phyloP scores from a whole-genome alignment of 1,139 yeast species.

The Candida pseudoviswanathii region DNA sequence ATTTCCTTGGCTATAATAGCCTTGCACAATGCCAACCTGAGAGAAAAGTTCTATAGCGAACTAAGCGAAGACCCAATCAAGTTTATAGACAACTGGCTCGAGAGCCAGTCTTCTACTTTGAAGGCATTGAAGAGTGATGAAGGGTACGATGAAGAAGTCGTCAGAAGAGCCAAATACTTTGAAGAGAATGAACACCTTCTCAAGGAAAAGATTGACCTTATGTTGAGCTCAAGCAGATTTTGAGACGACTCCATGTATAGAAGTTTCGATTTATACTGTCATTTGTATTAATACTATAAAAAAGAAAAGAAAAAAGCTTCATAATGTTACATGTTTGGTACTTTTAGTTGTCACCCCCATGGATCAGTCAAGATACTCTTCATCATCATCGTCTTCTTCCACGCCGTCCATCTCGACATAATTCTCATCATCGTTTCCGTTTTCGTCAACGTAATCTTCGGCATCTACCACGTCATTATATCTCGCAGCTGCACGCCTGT shows the following conservation, averaged over 20 bases:
- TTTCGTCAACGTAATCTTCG: slow-evolving; percentile 17
- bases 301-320: neutral
- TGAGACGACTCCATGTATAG: slow-evolving; percentile 8
- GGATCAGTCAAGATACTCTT: slow-evolving; percentile 10
- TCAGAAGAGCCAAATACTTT: slow-evolving; percentile 81
- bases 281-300: neutral
- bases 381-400: slow-evolving; percentile 18
- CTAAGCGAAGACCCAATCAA: slow-evolving; percentile 76
- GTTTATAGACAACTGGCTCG: slow-evolving; percentile 72
- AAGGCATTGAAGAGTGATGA: slow-evolving; percentile 82
- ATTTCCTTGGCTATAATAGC: slow-evolving; percentile 65
- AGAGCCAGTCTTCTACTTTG: slow-evolving; percentile 73
- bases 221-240: slow-evolving; percentile 47
- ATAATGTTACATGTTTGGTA: neutral
- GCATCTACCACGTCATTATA: slow-evolving; percentile 23
- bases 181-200: slow-evolving; percentile 66
- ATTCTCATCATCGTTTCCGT: slow-evolving; percentile 22
- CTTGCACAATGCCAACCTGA: slow-evolving; percentile 56
- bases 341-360: too few relatives aligned
- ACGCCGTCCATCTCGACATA: slow-evolving; percentile 20
- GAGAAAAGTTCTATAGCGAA: slow-evolving; percentile 65
- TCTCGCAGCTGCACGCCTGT: slow-evolving; percentile 19
- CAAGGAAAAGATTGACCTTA: slow-evolving; percentile 73
- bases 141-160: slow-evolving; percentile 87
- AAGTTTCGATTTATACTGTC: slow-evolving; percentile 5